Evolutionary conservation across 805 yeast species (phyloP).

Genomic region (Teunomyces kruisii): DNA sequence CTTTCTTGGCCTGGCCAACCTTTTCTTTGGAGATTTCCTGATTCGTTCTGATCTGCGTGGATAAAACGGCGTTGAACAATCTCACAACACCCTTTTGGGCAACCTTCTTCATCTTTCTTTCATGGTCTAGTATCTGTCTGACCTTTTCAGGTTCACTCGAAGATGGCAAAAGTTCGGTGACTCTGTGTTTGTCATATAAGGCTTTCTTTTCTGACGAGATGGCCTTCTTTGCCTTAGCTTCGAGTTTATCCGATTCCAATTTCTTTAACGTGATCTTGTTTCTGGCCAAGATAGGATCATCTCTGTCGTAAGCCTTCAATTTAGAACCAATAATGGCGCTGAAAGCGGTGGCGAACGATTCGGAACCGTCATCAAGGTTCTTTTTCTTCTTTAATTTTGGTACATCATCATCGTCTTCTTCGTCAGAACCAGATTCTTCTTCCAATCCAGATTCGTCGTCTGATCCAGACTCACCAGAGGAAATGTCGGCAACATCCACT

Average conservation of each 20-base stretch:
- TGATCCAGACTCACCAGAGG: constrained; percentile 4
- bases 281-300: constrained; percentile 89
- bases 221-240: constrained; percentile 75
- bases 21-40: constrained; percentile 48
- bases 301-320: constrained; percentile 83
- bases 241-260: constrained; percentile 78
- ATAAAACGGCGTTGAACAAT: constrained; percentile 77
- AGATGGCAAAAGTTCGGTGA: constrained; percentile 64
- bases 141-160: constrained; percentile 56
- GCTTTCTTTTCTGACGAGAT: constrained; percentile 70
- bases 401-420: constrained; percentile 24
- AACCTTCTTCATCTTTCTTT: constrained; percentile 66
- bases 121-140: constrained; percentile 62
- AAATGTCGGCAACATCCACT: constrained; percentile 7
- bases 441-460: constrained; percentile 10
- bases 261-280: constrained; percentile 68
- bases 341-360: constrained; percentile 77
- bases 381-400: constrained; percentile 57
- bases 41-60: constrained; percentile 67
- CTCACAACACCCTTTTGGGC: constrained; percentile 89
- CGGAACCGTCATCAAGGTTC: constrained; percentile 68
- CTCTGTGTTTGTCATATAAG: constrained; percentile 63
- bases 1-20: constrained; percentile 48
- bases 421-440: constrained; percentile 7
- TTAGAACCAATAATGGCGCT: constrained; percentile 80